Evolutionary conservation across 2,329 filamentous ascomycete genomes (phyloP).

Genomic region (Podosphaera fusca): DNA sequence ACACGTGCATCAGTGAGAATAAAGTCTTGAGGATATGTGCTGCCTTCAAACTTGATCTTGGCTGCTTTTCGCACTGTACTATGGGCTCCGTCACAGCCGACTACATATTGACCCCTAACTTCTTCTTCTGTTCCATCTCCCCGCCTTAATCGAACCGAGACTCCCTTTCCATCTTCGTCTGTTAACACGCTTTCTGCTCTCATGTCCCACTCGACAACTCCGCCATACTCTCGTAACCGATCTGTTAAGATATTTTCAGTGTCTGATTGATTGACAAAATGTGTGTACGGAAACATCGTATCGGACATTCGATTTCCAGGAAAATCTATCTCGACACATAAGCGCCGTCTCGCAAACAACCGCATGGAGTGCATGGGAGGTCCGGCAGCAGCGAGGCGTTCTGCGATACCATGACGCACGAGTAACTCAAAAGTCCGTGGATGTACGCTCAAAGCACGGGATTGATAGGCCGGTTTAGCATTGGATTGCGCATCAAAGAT

Average conservation of each 20-base stretch:
- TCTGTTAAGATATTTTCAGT: slow-evolving; percentile 17
- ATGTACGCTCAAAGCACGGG: slow-evolving; percentile 79
- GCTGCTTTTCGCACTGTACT: slow-evolving; percentile 23
- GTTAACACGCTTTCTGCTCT: slow-evolving; percentile 15
- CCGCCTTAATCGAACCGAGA: not conserved
- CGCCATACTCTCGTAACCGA: slow-evolving; percentile 13
- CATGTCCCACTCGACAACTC: slow-evolving; percentile 14
- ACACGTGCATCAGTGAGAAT: slow-evolving; percentile 22
- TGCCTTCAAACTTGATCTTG: slow-evolving; percentile 20
- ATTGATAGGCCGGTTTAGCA: slow-evolving; percentile 17
- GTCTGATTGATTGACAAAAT: slow-evolving; percentile 17
- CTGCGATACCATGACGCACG: slow-evolving; percentile 21
- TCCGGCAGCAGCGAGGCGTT: slow-evolving; percentile 18
- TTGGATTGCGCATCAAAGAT: slow-evolving; percentile 18
- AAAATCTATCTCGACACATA: slow-evolving; percentile 14
- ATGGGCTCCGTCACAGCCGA: slow-evolving; percentile 29
- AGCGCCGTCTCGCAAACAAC: slow-evolving; percentile 8
- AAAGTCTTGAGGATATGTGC: slow-evolving; percentile 21
- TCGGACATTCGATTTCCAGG: slow-evolving; percentile 10
- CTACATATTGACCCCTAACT: slow-evolving; percentile 20
- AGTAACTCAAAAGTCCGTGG: slow-evolving; percentile 64
- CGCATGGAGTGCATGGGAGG: slow-evolving; percentile 19
- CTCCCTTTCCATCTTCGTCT: slow-evolving; percentile 9
- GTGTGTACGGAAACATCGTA: slow-evolving; percentile 15
- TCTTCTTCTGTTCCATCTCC: slow-evolving; percentile 8